Conservation (phyloP, 305 asterid species). For the Solanum hybrid region DNA sequence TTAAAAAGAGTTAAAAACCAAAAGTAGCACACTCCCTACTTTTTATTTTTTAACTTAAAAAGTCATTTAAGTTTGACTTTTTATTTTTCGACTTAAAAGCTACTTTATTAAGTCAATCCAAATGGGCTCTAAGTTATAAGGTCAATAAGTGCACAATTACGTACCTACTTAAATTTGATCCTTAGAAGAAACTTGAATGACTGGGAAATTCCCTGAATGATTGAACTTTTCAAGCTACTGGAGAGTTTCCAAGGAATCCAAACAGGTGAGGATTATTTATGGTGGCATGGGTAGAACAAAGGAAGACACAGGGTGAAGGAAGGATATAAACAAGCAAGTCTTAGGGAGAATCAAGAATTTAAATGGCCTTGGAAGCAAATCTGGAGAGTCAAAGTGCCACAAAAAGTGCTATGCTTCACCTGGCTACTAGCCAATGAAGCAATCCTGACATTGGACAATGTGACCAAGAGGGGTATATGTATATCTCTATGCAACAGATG, state of each 20-base stretch:
- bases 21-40: not conserved
- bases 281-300: not conserved
- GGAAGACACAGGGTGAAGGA: not conserved
- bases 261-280: not conserved
- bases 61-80: not conserved
- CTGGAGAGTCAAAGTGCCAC: not conserved
- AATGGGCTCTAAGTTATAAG: not conserved
- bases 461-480: not conserved
- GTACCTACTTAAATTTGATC: not conserved
- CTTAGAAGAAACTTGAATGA: not conserved
- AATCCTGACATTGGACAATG: not conserved
- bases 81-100: not conserved
- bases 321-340: not conserved
- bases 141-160: not conserved
- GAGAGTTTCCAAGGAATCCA: not conserved
- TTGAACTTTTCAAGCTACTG: no score
- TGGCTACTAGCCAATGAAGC: not conserved
- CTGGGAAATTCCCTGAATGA: not conserved
- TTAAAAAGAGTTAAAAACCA: not conserved
- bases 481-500: not conserved
- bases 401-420: not conserved
- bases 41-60: not conserved
- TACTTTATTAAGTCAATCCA: not conserved
- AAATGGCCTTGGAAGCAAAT: not conserved
- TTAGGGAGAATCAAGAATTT: not conserved